Evolutionary conservation across 495 filamentous ascomycete species (phyloP), one percentile per base, ranked within the genome.

Genomic region (Xylaria nigripes): DNA sequence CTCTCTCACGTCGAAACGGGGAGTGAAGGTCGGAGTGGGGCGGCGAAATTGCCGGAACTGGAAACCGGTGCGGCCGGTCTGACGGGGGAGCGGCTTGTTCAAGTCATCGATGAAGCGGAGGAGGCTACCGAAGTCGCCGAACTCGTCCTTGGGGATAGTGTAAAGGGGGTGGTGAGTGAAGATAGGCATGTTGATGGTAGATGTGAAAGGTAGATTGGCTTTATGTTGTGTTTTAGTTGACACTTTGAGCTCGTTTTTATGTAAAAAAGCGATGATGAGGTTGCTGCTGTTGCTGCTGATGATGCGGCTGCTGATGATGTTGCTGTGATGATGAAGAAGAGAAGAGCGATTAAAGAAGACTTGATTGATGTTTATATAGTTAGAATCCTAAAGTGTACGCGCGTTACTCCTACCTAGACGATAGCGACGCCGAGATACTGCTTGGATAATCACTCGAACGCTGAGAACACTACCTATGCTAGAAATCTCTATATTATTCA

Each of bases 1-100:
- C 70, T 95, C 90, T 54, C 79, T 78, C 45, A 95, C 77, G 64
- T 96, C 91, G 70, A 96, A 96, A 55, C 81, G 81, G 1, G 89
- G 89, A 10, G 72, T 67, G 73, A 89, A 90, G 45, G 77, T 70
- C 8, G 52, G 64, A 18, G 61, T 29, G 16, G 5, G 29, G 46
- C 53, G 45, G 22, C 53, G 53, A 42, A 25, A 8, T 25, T 52
- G 50, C 18, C 34, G 56, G 15, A 29, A 15, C 50, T 57, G 61
- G 24, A 56, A 55, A 38, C n/a, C n/a, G n/a, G 46, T 59, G 60
- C 50, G 61, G 52, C 55, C 59, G 61, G 34, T 51, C 41, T 54
- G 55, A 24, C 60, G 55, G 18, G 48, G n/a, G 21, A 67, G 65
- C 61, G 82, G 80, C 59, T 67, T 70, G 63, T 85, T 84, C 62